Evolutionary conservation across 2,329 filamentous ascomycete genomes (phyloP).

Genomic region (Fusarium concolor): DNA sequence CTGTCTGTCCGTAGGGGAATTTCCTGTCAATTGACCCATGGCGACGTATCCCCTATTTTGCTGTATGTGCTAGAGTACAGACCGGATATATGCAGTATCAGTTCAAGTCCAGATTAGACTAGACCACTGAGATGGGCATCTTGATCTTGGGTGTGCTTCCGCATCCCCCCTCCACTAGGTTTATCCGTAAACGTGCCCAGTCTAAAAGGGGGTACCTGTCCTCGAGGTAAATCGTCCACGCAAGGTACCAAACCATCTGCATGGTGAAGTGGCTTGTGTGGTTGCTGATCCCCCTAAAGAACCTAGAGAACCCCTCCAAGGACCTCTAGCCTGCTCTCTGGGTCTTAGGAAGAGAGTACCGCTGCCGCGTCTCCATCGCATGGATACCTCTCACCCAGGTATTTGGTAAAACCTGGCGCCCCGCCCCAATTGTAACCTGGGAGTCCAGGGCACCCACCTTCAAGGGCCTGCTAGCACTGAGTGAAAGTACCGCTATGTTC

Average conservation of each 20-base stretch:
- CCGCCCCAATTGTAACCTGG: conserved; percentile 34
- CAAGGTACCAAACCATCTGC: conserved; percentile 30
- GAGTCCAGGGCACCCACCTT: conserved; percentile 27
- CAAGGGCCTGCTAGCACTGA: conserved; percentile 33
- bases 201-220: conserved; percentile 29
- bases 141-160: conserved; percentile 26
- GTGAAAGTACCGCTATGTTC: conserved; percentile 26
- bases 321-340: conserved; percentile 29
- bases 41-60: conserved; percentile 21
- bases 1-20: conserved; percentile 1
- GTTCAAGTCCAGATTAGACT: not conserved
- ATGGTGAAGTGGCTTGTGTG: conserved; percentile 37
- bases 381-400: conserved; percentile 40
- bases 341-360: conserved; percentile 34
- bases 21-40: conserved; percentile 5
- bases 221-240: conserved; percentile 30
- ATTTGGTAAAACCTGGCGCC: conserved; percentile 41
- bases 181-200: conserved; percentile 28
- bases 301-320: conserved; percentile 28
- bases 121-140: not conserved
- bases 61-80: not conserved
- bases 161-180: conserved; percentile 31
- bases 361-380: conserved; percentile 38
- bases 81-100: conserved; percentile 11
- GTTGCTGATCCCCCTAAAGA: conserved; percentile 12